Evolutionary conservation across 805 yeast genomes (phyloP), one percentile per base, ranked within the genome.

Genomic region (Candida loeiensis): DNA sequence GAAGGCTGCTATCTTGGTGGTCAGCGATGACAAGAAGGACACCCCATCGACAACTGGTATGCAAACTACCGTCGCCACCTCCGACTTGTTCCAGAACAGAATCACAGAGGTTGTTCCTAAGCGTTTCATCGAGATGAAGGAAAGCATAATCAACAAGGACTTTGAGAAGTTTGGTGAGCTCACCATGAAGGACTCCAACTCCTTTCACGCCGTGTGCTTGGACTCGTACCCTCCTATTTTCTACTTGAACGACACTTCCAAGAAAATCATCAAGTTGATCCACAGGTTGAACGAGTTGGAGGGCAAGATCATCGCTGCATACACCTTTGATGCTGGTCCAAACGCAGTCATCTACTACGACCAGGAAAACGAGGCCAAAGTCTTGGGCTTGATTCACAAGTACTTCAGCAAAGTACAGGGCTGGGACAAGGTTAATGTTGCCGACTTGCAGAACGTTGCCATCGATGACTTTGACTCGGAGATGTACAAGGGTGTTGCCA

Each of bases 321-420:
- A 93, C 64, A 93, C 99, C 1, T 93, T 85, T 57, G 99, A 93
- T 63, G 99, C 99, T 22, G 99, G 99, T 58, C 99, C 99, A 64
- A 93, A 93, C 65, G 96, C 97, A 15, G 99, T 93, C 33, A 76
- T 93, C 45, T 93, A 93, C 68, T 93, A 93, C 59, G 80, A 82
- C 58, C 76, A 75, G 49, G 71, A 80, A 54, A 77, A 91, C 63
- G 96, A 89, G 64, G 52, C 65, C n/a, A 72, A 69, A 46, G 80
- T 93, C 5, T 74, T 91, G 51, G 82, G 89, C 3, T 71, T 86
- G 48, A 66, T 93, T 44, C 69, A 81, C 61, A 68, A 72, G 41
- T 72, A 77, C 47, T 81, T 88, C 55, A 62, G 64, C 36, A 54
- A 73, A 36, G 77, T 83, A 36, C 65, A 69, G 8, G 95, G 95